These are phyloP conservation scores for Carex kokanica DNA, from an alignment of 176 grass and related monocot species.

Conservation along the genomic window DNA sequence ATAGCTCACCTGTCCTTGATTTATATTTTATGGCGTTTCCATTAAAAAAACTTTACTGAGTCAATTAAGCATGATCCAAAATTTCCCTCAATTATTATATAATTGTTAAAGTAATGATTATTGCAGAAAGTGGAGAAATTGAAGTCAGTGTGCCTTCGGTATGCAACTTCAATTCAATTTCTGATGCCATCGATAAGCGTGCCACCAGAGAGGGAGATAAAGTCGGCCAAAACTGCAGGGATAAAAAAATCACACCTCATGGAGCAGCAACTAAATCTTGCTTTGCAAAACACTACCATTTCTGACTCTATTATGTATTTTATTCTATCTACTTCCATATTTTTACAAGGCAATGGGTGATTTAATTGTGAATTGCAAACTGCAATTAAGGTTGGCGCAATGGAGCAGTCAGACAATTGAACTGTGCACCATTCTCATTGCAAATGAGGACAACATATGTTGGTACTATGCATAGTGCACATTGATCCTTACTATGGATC, in stretches of 20 bases:
- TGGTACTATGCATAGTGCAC: too few species aligned
- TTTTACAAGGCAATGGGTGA: neutral
- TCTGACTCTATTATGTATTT: conserved; percentile 71
- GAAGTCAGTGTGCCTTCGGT: conserved; percentile 77
- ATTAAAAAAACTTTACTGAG: neutral
- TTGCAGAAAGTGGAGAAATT: conserved; percentile 90
- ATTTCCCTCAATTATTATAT: conserved; percentile 9
- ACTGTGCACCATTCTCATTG: neutral
- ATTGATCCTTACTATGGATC: too few species aligned
- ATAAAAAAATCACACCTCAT: conserved; percentile 37
- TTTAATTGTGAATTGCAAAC: neutral
- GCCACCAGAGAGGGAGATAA: conserved; percentile 33
- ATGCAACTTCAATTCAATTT: conserved; percentile 79
- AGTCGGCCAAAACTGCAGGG: conserved; percentile 40
- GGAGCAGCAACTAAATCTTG: conserved; percentile 53
- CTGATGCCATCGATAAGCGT: conserved; percentile 70
- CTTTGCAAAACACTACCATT: conserved; percentile 58
- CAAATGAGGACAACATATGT: neutral
- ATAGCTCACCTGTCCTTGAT: neutral
- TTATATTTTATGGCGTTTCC: neutral
- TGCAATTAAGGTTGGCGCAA: conserved; percentile 3
- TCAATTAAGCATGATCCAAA: neutral
- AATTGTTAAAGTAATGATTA: neutral
- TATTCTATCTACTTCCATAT: neutral
- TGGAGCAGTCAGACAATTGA: neutral